Conservation (phyloP, 441 rosid species). For the Populus hybrid region DNA sequence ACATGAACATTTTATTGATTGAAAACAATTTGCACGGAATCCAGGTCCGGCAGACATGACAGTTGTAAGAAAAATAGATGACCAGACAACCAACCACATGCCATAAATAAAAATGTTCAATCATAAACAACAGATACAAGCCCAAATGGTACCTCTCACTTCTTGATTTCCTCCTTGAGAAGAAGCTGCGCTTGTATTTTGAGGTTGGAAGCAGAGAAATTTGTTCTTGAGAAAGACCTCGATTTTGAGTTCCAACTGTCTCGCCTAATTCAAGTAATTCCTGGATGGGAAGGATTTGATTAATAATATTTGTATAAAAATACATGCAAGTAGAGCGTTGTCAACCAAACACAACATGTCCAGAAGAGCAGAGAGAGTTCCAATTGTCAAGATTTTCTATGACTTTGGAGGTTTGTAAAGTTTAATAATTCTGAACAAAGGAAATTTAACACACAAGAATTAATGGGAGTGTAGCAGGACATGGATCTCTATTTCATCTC, state of each 20-base stretch:
- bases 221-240: slow-evolving; percentile 60
- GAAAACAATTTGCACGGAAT: neutral
- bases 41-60: neutral
- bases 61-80: neutral
- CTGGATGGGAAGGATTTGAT: slow-evolving; percentile 29
- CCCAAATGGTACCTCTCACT: slow-evolving; percentile 45
- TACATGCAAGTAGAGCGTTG: neutral
- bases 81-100: neutral
- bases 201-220: slow-evolving; percentile 60
- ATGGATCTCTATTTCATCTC: neutral
- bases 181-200: slow-evolving; percentile 59
- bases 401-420: neutral
- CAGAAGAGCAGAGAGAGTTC: neutral
- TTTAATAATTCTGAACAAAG: neutral
- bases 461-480: neutral
- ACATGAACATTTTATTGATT: neutral
- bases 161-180: slow-evolving; percentile 57
- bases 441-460: neutral
- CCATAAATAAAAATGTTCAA: neutral
- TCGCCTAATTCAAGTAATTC: slow-evolving; percentile 74
- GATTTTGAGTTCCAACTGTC: slow-evolving; percentile 61
- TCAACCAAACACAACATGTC: neutral
- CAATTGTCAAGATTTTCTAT: neutral
- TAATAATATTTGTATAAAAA: neutral
- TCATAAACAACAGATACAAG: neutral